Conservation (phyloP, 2,329 filamentous ascomycete genomes). For the Penicillium sp. region DNA sequence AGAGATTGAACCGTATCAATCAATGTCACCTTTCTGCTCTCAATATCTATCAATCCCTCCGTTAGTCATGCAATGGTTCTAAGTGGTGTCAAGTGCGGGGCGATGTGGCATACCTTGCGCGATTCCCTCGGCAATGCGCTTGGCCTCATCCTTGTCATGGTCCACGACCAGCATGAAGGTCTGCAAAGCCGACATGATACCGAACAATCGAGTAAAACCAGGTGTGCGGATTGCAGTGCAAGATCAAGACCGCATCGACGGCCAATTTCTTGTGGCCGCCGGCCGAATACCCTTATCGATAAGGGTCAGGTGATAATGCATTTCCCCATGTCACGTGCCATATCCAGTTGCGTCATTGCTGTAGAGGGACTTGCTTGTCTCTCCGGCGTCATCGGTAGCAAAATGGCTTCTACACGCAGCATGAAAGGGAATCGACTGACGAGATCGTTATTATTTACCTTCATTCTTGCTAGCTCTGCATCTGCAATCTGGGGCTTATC, state of each 20-base stretch:
- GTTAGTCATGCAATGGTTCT: constrained; percentile 12
- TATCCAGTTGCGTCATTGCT: constrained; percentile 22
- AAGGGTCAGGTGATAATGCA: constrained; percentile 29
- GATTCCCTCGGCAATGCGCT: constrained; percentile 43
- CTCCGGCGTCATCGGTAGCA: neutral
- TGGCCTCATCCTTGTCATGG: constrained; percentile 46
- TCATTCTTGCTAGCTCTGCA: constrained; percentile 8
- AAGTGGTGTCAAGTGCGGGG: constrained; percentile 10
- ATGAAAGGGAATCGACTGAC: constrained; percentile 15
- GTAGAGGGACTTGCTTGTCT: constrained; percentile 1
- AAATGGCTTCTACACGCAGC: constrained; percentile 10
- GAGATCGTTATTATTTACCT: constrained; percentile 12
- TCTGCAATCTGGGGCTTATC: constrained; percentile 17
- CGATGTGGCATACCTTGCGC: constrained; percentile 40
- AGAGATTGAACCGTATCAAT: constrained; percentile 61
- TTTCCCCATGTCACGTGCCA: constrained; percentile 23
- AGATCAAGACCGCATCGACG: constrained; percentile 11
- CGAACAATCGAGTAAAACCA: constrained; percentile 16
- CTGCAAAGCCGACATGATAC: constrained; percentile 48
- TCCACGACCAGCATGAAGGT: constrained; percentile 49
- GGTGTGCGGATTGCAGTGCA: constrained; percentile 10
- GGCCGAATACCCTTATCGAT: constrained; percentile 31
- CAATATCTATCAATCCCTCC: constrained; percentile 47
- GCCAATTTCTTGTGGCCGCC: constrained; percentile 25
- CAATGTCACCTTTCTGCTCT: constrained; percentile 58